These are phyloP conservation scores for Cladochytrium replicatum DNA, from an alignment of 192 early-diverging fungal species.

Conservation along the genomic window DNA sequence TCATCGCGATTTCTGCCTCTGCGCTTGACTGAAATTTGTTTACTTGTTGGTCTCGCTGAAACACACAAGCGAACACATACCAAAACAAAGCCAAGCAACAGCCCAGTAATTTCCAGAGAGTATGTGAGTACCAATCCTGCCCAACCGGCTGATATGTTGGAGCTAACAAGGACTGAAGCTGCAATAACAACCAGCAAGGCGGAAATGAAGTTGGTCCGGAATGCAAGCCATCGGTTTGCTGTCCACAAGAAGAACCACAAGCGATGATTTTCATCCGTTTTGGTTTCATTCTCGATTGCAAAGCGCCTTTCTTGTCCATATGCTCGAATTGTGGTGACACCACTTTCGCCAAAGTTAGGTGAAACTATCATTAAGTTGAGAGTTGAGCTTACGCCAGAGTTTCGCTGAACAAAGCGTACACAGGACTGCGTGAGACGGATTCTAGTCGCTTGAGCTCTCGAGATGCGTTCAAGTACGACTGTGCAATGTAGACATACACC, in stretches of 20 bases:
- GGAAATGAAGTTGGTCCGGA: constrained; percentile 69
- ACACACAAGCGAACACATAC: no score
- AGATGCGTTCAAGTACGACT: constrained; percentile 64
- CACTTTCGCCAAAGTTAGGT: constrained; percentile 36
- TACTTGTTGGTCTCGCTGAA: no score
- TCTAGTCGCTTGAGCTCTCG: constrained; percentile 87
- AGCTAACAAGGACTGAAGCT: constrained; percentile 54
- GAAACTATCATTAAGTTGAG: no score
- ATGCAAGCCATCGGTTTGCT: constrained; percentile 78
- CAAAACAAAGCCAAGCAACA: constrained; percentile 61
- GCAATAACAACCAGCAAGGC: constrained; percentile 68
- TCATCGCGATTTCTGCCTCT: constrained; percentile 80
- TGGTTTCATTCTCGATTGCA: constrained; percentile 38
- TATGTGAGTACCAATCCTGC: constrained; percentile 82
- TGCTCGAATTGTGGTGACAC: constrained; percentile 9
- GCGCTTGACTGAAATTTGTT: constrained; percentile 34
- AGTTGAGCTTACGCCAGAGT: constrained; percentile 35
- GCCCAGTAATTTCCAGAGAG: constrained; percentile 72
- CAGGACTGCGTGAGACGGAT: constrained; percentile 61
- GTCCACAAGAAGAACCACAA: constrained; percentile 71
- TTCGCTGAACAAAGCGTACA: constrained; percentile 77
- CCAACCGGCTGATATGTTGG: constrained; percentile 67
- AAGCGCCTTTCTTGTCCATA: constrained; percentile 7
- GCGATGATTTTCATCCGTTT: constrained; percentile 66
- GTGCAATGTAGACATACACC: constrained; percentile 55